These are phyloP conservation scores for Coprinellus micaceus DNA, from an alignment of 768 basidiomycete species.

Conservation along the genomic window DNA sequence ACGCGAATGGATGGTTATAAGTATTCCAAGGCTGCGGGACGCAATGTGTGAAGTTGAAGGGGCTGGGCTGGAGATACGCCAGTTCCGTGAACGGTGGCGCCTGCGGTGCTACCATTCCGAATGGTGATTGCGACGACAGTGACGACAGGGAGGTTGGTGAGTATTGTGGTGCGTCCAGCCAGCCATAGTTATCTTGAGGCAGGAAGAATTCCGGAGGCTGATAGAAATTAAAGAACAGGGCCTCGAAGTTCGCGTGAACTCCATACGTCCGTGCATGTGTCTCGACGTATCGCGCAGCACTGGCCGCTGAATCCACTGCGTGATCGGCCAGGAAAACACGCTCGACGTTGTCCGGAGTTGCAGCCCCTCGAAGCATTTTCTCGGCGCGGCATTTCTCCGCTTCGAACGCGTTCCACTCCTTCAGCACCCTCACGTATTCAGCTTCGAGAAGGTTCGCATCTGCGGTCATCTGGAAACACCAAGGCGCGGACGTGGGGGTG, in stretches of 20 bases:
- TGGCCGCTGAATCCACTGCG: not conserved
- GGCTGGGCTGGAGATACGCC: no score
- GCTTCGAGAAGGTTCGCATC: constrained; percentile 4
- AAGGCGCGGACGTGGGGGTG: not conserved
- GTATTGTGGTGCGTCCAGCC: not conserved
- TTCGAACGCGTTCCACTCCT: constrained; percentile 4
- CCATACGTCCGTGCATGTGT: constrained; percentile 1
- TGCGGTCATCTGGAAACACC: not conserved
- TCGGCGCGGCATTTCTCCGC: constrained; percentile 4
- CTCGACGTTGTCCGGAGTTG: constrained; percentile 1
- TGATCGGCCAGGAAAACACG: not conserved
- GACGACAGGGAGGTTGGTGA: no score
- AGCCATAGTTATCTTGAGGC: not conserved
- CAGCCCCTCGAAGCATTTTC: not conserved
- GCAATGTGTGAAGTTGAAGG: no score
- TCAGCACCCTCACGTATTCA: constrained; percentile 7
- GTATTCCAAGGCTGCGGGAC: no score
- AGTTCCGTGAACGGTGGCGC: no score
- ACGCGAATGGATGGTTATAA: no score
- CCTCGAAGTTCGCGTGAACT: not conserved
- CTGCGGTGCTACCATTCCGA: no score
- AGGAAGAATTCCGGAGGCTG: not conserved
- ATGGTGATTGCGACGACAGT: no score
- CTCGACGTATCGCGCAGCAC: constrained; percentile 7
- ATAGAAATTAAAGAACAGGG: constrained; percentile 7